Evolutionary conservation across 179 eudicot species (phyloP).

Genomic region (Corrigiola litoralis): DNA sequence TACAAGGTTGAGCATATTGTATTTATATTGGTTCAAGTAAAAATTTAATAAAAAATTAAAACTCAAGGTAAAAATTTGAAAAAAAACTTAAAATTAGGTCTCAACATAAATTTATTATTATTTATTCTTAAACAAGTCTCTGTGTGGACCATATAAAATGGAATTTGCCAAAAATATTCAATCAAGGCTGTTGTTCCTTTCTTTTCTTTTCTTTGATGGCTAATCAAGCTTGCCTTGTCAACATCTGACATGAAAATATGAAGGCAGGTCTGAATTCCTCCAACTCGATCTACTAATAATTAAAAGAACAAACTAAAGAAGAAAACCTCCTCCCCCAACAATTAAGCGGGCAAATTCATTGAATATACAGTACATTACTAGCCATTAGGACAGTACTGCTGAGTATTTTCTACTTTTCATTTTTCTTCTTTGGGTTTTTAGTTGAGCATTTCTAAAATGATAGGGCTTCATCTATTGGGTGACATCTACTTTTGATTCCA

Average conservation of each 20-base stretch:
- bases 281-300: too few relatives aligned
- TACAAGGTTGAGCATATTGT: background rate
- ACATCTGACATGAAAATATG: background rate
- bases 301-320: background rate
- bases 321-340: background rate
- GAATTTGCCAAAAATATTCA: background rate
- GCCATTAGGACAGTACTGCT: too few relatives aligned
- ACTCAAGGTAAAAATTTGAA: too few relatives aligned
- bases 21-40: background rate
- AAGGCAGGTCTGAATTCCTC: background rate
- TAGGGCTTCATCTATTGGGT: too few relatives aligned
- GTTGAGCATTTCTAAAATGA: background rate
- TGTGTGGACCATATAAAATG: too few relatives aligned
- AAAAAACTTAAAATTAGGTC: too few relatives aligned
- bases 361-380: too few relatives aligned
- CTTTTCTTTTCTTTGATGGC: background rate
- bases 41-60: too few relatives aligned
- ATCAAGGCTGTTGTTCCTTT: background rate
- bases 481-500: too few relatives aligned
- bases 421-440: background rate
- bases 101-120: too few relatives aligned
- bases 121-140: too few relatives aligned
- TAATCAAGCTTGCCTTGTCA: background rate
- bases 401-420: too few relatives aligned
- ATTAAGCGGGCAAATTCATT: constrained; percentile 3